Conservation (phyloP, 2,329 filamentous ascomycete species). For the Trichoderma asperellum region DNA sequence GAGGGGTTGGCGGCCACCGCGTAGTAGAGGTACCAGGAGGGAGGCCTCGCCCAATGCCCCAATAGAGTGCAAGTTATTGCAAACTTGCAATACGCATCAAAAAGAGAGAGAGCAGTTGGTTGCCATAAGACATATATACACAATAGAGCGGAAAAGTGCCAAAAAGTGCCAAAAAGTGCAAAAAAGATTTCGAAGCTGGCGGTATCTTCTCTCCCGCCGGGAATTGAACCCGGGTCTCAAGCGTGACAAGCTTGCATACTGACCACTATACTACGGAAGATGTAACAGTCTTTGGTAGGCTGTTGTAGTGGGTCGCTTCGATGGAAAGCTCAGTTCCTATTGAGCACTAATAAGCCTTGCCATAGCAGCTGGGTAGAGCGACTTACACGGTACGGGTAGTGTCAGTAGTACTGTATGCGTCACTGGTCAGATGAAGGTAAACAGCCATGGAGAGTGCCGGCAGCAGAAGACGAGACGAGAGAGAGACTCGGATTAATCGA, state of each 20-base stretch:
- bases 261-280: constrained; percentile 35
- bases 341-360: background rate
- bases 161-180: background rate
- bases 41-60: background rate
- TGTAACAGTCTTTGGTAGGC: constrained; percentile 8
- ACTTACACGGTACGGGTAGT: background rate
- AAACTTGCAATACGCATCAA: background rate
- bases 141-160: background rate
- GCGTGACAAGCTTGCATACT: constrained; percentile 35
- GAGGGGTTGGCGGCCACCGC: constrained; percentile 14
- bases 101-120: background rate
- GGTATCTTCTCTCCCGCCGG: constrained; percentile 33
- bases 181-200: constrained; percentile 25
- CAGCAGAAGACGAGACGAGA: background rate
- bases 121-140: too few relatives aligned
- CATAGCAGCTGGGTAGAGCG: background rate
- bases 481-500: background rate
- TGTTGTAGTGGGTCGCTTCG: constrained; percentile 27
- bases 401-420: background rate
- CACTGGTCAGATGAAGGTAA: background rate
- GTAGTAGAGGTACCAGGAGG: constrained; percentile 13
- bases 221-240: constrained; percentile 35
- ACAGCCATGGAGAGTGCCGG: background rate
- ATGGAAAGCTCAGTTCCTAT: background rate
- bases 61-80: background rate